Evolutionary conservation across 1,284 basidiomycete species (phyloP).

Genomic region (Xerocomus nothofagi): DNA sequence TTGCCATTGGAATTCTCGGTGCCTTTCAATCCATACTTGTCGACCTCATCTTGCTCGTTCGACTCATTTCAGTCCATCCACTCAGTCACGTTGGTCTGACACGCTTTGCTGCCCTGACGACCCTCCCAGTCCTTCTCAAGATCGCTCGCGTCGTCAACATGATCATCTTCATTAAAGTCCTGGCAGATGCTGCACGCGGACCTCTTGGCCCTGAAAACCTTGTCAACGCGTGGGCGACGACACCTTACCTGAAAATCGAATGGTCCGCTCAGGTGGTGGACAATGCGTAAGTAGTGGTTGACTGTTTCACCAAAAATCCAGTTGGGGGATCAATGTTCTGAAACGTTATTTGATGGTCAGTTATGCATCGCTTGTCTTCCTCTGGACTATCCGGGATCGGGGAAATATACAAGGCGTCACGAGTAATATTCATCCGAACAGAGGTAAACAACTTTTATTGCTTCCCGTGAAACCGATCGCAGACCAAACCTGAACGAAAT

Average conservation of each 20-base stretch:
- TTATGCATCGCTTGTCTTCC: slow-evolving; percentile 25
- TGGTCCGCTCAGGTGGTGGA: slow-evolving; percentile 35
- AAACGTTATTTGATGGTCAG: slow-evolving; percentile 5
- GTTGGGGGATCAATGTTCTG: background rate
- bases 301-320: no score
- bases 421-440: slow-evolving; percentile 15
- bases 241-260: slow-evolving; percentile 36
- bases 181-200: slow-evolving; percentile 17
- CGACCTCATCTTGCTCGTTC: slow-evolving; percentile 31
- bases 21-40: slow-evolving; percentile 35
- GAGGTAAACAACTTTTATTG: background rate
- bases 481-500: background rate
- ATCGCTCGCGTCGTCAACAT: slow-evolving; percentile 25
- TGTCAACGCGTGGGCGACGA: slow-evolving; percentile 18
- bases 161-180: slow-evolving; percentile 23
- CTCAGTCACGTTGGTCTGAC: slow-evolving; percentile 12
- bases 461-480: background rate
- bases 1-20: slow-evolving; percentile 32
- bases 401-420: slow-evolving; percentile 18
- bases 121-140: slow-evolving; percentile 30
- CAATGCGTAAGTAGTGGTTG: slow-evolving; percentile 25
- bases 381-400: slow-evolving; percentile 24
- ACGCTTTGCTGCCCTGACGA: slow-evolving; percentile 18
- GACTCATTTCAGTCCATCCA: slow-evolving; percentile 32
- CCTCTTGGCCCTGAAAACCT: slow-evolving; percentile 13